These are phyloP conservation scores for Hyaloscypha finlandica DNA, from an alignment of 495 filamentous ascomycete species.

Conservation along the genomic window DNA sequence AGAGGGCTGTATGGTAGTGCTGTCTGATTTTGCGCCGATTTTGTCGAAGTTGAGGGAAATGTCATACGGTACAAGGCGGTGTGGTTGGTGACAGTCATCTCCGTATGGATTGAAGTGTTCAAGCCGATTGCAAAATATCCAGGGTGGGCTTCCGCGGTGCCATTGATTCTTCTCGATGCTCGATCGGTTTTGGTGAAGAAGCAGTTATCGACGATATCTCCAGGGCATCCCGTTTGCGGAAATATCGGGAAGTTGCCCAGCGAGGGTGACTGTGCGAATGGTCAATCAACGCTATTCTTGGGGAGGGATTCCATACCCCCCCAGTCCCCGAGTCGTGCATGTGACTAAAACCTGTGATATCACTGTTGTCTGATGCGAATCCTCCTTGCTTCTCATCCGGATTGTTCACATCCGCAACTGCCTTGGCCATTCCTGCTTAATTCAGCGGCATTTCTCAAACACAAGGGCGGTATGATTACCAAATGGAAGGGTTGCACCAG, in stretches of 20 bases:
- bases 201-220: constrained; percentile 65
- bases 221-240: constrained; percentile 63
- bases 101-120: constrained; percentile 57
- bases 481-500: constrained; percentile 74
- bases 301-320: constrained; percentile 41
- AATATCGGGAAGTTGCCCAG: constrained; percentile 80
- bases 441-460: constrained; percentile 3
- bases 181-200: constrained; percentile 52
- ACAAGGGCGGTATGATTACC: constrained; percentile 37
- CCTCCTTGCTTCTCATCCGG: constrained; percentile 64
- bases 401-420: constrained; percentile 64
- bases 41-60: constrained; percentile 46
- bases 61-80: constrained; percentile 72
- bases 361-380: constrained; percentile 63
- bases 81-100: constrained; percentile 69
- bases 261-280: constrained; percentile 44
- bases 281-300: not conserved
- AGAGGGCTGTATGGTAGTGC: constrained; percentile 52
- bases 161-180: constrained; percentile 37
- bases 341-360: constrained; percentile 68
- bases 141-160: constrained; percentile 57
- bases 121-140: constrained; percentile 69
- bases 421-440: constrained; percentile 67
- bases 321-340: constrained; percentile 79
- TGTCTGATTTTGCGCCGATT: constrained; percentile 32